Percentiles rank a stretch among this genome's conserved stretches.
phyloP scores from a whole-genome alignment of 2,329 filamentous ascomycete genomes.

The Metarhizium sp. region DNA sequence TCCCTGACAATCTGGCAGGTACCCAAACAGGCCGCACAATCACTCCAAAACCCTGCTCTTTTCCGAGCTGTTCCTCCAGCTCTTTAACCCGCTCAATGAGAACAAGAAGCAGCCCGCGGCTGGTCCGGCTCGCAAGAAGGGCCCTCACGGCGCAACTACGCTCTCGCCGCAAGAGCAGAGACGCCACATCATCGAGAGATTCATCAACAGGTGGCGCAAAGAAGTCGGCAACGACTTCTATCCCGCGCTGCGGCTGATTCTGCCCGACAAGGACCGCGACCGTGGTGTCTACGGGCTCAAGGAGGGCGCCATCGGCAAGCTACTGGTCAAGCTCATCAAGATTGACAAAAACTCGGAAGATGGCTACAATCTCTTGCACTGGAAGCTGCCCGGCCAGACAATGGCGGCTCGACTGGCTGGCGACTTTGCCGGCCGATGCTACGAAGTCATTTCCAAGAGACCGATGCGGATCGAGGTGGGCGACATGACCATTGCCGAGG shows the following conservation, averaged over 20 bases:
- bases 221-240: constrained; percentile 91
- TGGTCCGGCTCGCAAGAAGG: constrained; percentile 46
- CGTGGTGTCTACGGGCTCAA: constrained; percentile 90
- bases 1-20: constrained; percentile 38
- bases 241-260: constrained; percentile 80
- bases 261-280: constrained; percentile 88
- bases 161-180: constrained; percentile 68
- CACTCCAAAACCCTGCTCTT: constrained; percentile 72
- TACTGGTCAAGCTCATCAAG: constrained; percentile 86
- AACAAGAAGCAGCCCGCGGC: constrained; percentile 67
- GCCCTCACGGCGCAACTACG: constrained; percentile 47
- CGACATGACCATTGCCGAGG: constrained; percentile 76
- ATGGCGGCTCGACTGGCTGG: constrained; percentile 60
- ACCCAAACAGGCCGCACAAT: constrained; percentile 75
- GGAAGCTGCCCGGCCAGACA: constrained; percentile 76
- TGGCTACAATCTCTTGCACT: constrained; percentile 74
- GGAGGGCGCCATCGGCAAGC: constrained; percentile 79
- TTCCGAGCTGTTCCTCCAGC: constrained; percentile 61
- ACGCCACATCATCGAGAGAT: constrained; percentile 72
- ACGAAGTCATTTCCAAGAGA: constrained; percentile 75
- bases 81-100: constrained; percentile 75
- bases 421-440: constrained; percentile 86
- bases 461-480: constrained; percentile 66
- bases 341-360: constrained; percentile 88
- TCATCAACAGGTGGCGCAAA: constrained; percentile 77